These are phyloP conservation scores for Xylaria sp. DNA, from an alignment of 2,329 filamentous ascomycete genomes.

Conservation along the genomic window DNA sequence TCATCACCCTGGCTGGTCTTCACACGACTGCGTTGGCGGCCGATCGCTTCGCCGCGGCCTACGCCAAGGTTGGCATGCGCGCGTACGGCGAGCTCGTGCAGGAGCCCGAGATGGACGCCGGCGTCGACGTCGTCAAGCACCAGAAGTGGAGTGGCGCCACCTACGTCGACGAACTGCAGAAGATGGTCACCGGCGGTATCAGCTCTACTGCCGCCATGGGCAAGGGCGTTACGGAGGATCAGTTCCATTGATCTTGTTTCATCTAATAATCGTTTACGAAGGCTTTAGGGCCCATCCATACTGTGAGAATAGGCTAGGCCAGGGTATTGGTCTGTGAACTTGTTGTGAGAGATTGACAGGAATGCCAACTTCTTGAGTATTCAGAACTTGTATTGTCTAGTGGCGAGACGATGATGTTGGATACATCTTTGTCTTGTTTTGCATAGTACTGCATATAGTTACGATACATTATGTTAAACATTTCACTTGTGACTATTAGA, in stretches of 20 bases:
- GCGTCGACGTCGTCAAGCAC: slow-evolving; percentile 95
- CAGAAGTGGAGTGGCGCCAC: slow-evolving; percentile 98
- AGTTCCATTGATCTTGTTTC: slow-evolving; percentile 72
- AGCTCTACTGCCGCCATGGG: slow-evolving; percentile 96
- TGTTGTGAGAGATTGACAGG: background rate
- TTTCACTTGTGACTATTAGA: background rate
- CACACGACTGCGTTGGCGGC: slow-evolving; percentile 95
- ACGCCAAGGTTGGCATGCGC: slow-evolving; percentile 85
- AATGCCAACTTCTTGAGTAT: background rate
- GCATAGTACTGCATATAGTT: slow-evolving; percentile 1
- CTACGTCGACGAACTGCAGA: slow-evolving; percentile 93
- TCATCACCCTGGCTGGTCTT: slow-evolving; percentile 98
- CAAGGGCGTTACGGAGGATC: slow-evolving; percentile 96
- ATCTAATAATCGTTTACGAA: background rate
- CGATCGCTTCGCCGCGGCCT: slow-evolving; percentile 87
- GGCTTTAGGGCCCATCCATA: background rate
- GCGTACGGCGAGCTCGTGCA: slow-evolving; percentile 97
- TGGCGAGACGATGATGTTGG: slow-evolving; percentile 8
- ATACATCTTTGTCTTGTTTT: background rate
- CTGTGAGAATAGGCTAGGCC: background rate
- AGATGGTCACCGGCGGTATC: slow-evolving; percentile 96
- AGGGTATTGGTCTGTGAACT: background rate
- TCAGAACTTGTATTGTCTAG: slow-evolving; percentile 3
- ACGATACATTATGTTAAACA: slow-evolving; percentile 9
- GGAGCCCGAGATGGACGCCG: slow-evolving; percentile 92